phyloP scores from a whole-genome alignment of 306 rosid genomes.

The Canavalia ensiformis region DNA sequence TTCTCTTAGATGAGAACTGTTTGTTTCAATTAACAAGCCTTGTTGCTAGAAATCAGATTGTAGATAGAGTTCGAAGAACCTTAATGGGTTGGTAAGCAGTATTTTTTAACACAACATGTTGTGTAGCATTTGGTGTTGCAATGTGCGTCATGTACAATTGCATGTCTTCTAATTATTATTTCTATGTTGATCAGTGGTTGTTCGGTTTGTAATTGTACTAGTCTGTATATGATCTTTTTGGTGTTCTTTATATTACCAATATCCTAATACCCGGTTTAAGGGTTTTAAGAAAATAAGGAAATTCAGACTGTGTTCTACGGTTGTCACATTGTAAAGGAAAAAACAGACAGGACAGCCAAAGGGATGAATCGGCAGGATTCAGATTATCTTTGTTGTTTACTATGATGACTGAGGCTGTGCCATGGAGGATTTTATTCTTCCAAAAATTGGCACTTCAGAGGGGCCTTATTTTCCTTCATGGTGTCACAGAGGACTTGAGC shows the following conservation, averaged over 20 bases:
- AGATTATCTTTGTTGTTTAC: neutral
- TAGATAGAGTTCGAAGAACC: constrained; percentile 77
- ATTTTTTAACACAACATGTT: neutral
- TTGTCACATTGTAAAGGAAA: constrained; percentile 7
- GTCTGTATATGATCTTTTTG: constrained; percentile 19
- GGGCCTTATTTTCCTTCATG: neutral
- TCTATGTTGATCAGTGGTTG: neutral
- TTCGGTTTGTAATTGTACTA: constrained; percentile 19
- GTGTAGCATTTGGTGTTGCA: constrained; percentile 21
- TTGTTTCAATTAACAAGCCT: constrained; percentile 54
- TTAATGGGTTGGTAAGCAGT: constrained; percentile 76
- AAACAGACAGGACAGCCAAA: neutral
- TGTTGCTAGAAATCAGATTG: constrained; percentile 72
- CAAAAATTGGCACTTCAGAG: neutral
- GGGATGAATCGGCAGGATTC: neutral
- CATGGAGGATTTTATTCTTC: neutral
- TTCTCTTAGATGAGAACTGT: constrained; percentile 79
- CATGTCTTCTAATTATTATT: constrained; percentile 7
- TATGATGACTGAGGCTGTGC: neutral
- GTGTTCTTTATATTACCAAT: neutral
- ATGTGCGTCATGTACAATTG: constrained; percentile 27
- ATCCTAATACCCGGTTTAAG: constrained; percentile 11
- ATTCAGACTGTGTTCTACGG: neutral
- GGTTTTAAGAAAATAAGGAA: neutral
- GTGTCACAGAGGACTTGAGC: too few species aligned